These are phyloP conservation scores for Nyssa sinensis DNA, from an alignment of 148 eudicot species.

Conservation along the genomic window DNA sequence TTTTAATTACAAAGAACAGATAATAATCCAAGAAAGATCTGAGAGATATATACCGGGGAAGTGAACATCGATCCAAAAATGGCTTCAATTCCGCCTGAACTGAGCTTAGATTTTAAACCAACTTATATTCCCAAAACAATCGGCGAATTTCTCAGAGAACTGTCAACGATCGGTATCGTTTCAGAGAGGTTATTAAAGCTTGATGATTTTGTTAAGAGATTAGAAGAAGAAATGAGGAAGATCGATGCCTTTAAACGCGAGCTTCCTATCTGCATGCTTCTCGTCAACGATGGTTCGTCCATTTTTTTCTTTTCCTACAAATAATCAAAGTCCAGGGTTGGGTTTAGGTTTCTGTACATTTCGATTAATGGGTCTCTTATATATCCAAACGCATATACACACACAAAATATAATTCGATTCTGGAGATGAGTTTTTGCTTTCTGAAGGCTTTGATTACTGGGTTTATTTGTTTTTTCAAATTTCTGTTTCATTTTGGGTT, in stretches of 20 bases:
- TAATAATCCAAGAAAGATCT: no score
- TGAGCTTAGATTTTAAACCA: conserved; percentile 46
- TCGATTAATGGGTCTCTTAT: not conserved
- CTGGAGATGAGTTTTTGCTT: not conserved
- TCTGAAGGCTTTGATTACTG: no score
- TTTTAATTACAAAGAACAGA: no score
- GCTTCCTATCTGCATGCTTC: conserved; percentile 66
- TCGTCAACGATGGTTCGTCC: conserved; percentile 62
- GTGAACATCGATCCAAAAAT: conserved; percentile 23
- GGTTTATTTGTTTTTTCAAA: no score
- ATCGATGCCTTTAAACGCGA: conserved; percentile 68
- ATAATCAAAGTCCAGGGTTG: not conserved
- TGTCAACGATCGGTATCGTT: conserved; percentile 33
- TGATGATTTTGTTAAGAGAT: conserved; percentile 42
- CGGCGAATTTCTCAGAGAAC: conserved; percentile 31
- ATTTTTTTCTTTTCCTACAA: not conserved
- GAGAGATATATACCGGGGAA: no score
- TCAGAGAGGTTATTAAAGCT: conserved; percentile 36
- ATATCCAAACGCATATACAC: no score
- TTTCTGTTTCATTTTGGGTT: no score
- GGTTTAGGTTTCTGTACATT: not conserved
- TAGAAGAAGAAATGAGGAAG: conserved; percentile 58
- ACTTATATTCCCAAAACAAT: conserved; percentile 38
- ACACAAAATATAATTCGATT: not conserved
- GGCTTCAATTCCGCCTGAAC: conserved; percentile 49